Conservation (phyloP, 805 yeast species). For the Wickerhamomyces strasburgensis region DNA sequence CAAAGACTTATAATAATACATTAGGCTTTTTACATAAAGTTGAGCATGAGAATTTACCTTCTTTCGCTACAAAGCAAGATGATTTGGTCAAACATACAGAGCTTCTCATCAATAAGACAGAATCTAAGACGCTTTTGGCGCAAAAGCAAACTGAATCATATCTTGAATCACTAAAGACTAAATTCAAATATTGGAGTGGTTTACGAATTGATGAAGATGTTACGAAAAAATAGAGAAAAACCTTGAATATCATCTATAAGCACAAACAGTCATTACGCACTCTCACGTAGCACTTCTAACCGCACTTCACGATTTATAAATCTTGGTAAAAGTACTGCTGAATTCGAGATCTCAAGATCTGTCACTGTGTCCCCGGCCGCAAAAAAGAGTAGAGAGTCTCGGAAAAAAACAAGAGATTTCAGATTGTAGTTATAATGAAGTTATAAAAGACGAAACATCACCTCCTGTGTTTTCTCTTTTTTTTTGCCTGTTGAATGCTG, state of each 20-base stretch:
- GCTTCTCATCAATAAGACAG: slow-evolving; percentile 39
- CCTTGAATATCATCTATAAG: too few relatives aligned
- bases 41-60: slow-evolving; percentile 59
- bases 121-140: slow-evolving; percentile 18
- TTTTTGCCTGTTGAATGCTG: neutral
- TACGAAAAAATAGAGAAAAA: slow-evolving; percentile 36
- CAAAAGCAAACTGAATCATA: slow-evolving; percentile 30
- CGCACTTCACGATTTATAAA: too few relatives aligned
- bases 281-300: too few relatives aligned
- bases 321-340: too few relatives aligned
- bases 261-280: too few relatives aligned
- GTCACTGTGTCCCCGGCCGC: too few relatives aligned
- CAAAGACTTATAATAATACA: slow-evolving; percentile 64
- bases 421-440: too few relatives aligned
- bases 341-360: too few relatives aligned
- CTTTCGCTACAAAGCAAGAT: slow-evolving; percentile 58
- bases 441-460: too few relatives aligned
- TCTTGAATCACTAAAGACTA: slow-evolving; percentile 21
- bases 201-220: slow-evolving; percentile 61
- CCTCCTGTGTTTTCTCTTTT: neutral
- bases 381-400: too few relatives aligned
- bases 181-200: slow-evolving; percentile 51
- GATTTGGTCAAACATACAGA: slow-evolving; percentile 41
- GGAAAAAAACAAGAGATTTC: too few relatives aligned
- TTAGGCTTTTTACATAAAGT: slow-evolving; percentile 50